Evolutionary conservation across 495 filamentous ascomycete genomes (phyloP).

Genomic region (Penicillium steckii): DNA sequence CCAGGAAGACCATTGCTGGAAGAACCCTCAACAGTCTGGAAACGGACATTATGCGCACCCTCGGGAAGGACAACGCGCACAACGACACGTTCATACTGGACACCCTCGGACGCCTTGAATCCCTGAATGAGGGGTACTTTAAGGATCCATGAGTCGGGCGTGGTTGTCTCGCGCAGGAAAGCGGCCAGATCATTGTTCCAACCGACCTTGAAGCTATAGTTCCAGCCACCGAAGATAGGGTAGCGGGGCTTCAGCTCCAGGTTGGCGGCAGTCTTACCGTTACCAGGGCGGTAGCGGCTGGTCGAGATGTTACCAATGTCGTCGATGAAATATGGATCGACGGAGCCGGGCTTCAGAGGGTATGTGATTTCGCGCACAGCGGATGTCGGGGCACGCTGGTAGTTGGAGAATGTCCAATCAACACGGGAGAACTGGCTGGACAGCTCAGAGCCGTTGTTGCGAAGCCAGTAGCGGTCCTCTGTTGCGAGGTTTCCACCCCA

Average conservation of each 20-base stretch:
- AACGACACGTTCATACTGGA: constrained; percentile 79
- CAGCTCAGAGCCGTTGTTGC: constrained; percentile 82
- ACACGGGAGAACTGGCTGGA: constrained; percentile 83
- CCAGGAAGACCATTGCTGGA: constrained; percentile 40
- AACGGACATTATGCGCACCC: constrained; percentile 76
- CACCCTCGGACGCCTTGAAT: constrained; percentile 76
- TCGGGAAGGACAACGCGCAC: constrained; percentile 86
- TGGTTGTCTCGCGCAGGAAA: constrained; percentile 64
- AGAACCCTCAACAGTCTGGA: constrained; percentile 35
- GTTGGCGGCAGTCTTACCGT: constrained; percentile 65
- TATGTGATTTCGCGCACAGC: constrained; percentile 82
- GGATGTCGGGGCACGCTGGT: constrained; percentile 70
- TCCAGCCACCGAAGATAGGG: constrained; percentile 95
- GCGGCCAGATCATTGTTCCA: constrained; percentile 84
- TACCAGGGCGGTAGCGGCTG: constrained; percentile 77
- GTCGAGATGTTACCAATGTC: constrained; percentile 97
- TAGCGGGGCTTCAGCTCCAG: constrained; percentile 91
- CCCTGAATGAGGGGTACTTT: constrained; percentile 97
- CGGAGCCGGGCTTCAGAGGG: constrained; percentile 72
- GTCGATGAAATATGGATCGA: constrained; percentile 90
- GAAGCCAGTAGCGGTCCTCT: constrained; percentile 89
- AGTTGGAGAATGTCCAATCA: constrained; percentile 68
- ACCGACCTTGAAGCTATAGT: constrained; percentile 91
- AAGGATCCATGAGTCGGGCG: constrained; percentile 70
- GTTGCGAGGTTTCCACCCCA: constrained; percentile 96